A percentile compares a stretch with the other conserved stretches of the same genome.
Conservation (phyloP, 2,329 filamentous ascomycete species). For the Harringtonia lauricola region DNA sequence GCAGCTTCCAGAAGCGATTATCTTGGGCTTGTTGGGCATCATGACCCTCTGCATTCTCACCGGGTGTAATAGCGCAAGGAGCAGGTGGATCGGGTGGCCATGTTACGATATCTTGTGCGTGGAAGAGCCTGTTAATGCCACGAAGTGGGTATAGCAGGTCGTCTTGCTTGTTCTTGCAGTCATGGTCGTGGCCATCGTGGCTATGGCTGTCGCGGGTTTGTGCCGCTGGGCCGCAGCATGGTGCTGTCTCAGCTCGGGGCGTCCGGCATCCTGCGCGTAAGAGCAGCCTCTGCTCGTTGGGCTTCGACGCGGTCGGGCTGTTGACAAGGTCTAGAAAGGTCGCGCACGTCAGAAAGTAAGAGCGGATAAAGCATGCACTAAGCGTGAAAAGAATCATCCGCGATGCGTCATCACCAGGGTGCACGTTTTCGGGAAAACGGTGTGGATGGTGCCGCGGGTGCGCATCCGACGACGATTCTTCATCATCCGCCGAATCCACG, state of each 20-base stretch:
- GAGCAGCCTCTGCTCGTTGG: slow-evolving; percentile 34
- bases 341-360: slow-evolving; percentile 40
- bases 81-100: slow-evolving; percentile 30
- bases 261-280: slow-evolving; percentile 31
- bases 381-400: slow-evolving; percentile 34
- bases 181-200: neutral
- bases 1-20: slow-evolving; percentile 22
- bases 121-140: slow-evolving; percentile 15
- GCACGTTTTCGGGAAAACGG: slow-evolving; percentile 28
- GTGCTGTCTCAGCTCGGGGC: too few species aligned
- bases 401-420: slow-evolving; percentile 34
- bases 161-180: neutral
- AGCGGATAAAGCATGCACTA: slow-evolving; percentile 40
- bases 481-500: slow-evolving; percentile 15
- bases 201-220: neutral
- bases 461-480: too few species aligned
- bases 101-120: slow-evolving; percentile 13
- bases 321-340: slow-evolving; percentile 51
- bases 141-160: slow-evolving; percentile 12
- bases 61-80: too few species aligned
- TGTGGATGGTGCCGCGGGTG: slow-evolving; percentile 9
- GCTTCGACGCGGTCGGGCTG: slow-evolving; percentile 24
- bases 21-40: slow-evolving; percentile 1
- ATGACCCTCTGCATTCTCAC: too few species aligned
- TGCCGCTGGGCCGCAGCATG: too few species aligned